Conservation (phyloP, 805 yeast species). For the Ogataea pilisensis region DNA sequence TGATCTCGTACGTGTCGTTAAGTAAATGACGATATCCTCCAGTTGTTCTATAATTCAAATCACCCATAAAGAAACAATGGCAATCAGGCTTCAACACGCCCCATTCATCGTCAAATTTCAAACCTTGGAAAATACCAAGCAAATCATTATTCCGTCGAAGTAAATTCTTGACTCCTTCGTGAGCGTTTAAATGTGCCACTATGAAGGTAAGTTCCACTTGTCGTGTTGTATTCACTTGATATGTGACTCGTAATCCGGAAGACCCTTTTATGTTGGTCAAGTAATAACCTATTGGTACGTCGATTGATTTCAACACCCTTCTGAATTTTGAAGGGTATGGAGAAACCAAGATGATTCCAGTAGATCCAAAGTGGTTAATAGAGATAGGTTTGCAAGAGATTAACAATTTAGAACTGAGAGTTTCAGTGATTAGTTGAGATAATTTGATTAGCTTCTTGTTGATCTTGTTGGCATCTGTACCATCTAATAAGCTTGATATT, state of each 20-base stretch:
- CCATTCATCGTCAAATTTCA: constrained; percentile 56
- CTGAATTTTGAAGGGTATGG: constrained; percentile 31
- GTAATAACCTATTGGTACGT: constrained; percentile 51
- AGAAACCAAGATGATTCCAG: constrained; percentile 49
- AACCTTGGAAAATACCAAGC: constrained; percentile 42
- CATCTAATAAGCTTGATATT: constrained; percentile 51
- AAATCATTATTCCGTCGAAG: constrained; percentile 51
- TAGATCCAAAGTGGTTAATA: constrained; percentile 49
- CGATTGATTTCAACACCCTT: constrained; percentile 20
- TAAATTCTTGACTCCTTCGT: constrained; percentile 55
- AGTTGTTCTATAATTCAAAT: constrained; percentile 70
- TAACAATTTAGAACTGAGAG: constrained; percentile 34
- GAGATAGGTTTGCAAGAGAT: constrained; percentile 40
- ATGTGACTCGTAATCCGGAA: constrained; percentile 51
- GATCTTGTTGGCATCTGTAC: constrained; percentile 39
- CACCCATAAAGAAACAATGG: constrained; percentile 79
- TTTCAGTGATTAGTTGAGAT: constrained; percentile 32
- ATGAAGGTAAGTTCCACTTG: constrained; percentile 53
- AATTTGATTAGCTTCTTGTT: constrained; percentile 34
- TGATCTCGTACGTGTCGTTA: no score
- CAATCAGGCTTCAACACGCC: constrained; percentile 46
- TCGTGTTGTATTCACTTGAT: constrained; percentile 18
- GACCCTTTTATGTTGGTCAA: constrained; percentile 74
- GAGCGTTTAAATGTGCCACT: constrained; percentile 70
- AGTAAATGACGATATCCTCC: constrained; percentile 15